A percentile compares a stretch with the other conserved stretches of the same genome.
These are phyloP conservation scores for Penicillium corylophilum DNA, from an alignment of 2,329 filamentous ascomycete species.

Conservation along the genomic window DNA sequence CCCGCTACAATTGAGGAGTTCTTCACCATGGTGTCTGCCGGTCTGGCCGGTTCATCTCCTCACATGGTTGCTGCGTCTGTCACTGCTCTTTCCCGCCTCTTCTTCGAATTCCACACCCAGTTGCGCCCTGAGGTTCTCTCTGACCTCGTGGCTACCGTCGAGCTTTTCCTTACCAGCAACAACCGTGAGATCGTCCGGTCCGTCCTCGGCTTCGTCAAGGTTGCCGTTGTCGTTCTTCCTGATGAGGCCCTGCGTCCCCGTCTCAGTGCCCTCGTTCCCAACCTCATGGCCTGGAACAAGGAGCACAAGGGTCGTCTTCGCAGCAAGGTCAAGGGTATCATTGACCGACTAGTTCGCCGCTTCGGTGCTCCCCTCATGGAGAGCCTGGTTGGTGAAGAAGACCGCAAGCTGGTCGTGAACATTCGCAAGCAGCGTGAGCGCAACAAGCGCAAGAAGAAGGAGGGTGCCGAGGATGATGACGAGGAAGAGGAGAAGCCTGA, in stretches of 20 bases:
- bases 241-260: slow-evolving; percentile 75
- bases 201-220: slow-evolving; percentile 94
- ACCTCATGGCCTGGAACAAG: slow-evolving; percentile 92
- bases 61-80: slow-evolving; percentile 99
- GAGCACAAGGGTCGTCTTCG: slow-evolving; percentile 98
- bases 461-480: slow-evolving; percentile 56
- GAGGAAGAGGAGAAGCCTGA: slow-evolving; percentile 48
- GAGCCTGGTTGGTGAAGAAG: slow-evolving; percentile 75
- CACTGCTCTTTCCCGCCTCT: slow-evolving; percentile 85
- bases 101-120: slow-evolving; percentile 81
- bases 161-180: slow-evolving; percentile 92
- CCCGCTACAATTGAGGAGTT: slow-evolving; percentile 87
- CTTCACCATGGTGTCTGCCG: slow-evolving; percentile 97
- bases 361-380: slow-evolving; percentile 83
- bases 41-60: slow-evolving; percentile 85
- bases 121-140: slow-evolving; percentile 69
- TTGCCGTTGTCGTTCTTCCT: slow-evolving; percentile 84
- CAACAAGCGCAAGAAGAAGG: slow-evolving; percentile 83
- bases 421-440: slow-evolving; percentile 94
- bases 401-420: slow-evolving; percentile 86
- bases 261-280: slow-evolving; percentile 75
- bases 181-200: slow-evolving; percentile 96
- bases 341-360: slow-evolving; percentile 88
- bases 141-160: slow-evolving; percentile 90
- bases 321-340: slow-evolving; percentile 95